Evolutionary conservation across 2,329 filamentous ascomycete species (phyloP).

Genomic region (Hymenoscyphus occultus): DNA sequence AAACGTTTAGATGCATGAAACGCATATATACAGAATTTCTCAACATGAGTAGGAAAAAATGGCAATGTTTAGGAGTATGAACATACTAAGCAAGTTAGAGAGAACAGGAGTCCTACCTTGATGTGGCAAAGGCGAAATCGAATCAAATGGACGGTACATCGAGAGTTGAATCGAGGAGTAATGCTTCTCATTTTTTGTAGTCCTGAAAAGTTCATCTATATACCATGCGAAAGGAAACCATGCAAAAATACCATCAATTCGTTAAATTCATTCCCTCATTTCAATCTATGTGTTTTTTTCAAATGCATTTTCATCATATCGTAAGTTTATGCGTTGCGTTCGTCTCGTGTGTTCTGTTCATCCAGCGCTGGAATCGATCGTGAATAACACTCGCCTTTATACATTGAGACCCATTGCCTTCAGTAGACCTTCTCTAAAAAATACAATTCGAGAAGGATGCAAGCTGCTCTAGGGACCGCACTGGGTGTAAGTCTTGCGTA

Average conservation of each 20-base stretch:
- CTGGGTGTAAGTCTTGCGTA: slow-evolving; percentile 32
- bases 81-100: too few relatives aligned
- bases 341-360: background rate
- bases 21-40: too few relatives aligned
- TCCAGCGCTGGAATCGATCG: background rate
- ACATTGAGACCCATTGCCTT: slow-evolving; percentile 6
- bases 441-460: slow-evolving; percentile 33
- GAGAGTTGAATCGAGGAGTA: too few relatives aligned
- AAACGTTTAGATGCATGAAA: too few relatives aligned
- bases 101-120: too few relatives aligned
- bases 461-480: slow-evolving; percentile 23
- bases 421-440: slow-evolving; percentile 29
- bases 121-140: too few relatives aligned
- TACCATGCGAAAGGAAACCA: too few relatives aligned
- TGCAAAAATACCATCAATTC: background rate
- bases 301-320: slow-evolving; percentile 6
- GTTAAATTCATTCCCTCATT: background rate
- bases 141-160: too few relatives aligned
- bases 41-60: too few relatives aligned
- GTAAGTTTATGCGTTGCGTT: slow-evolving; percentile 3
- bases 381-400: background rate
- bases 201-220: too few relatives aligned
- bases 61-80: too few relatives aligned
- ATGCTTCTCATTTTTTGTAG: too few relatives aligned
- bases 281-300: background rate